Conservation (phyloP, 306 rosid species). For the Casuarina equisetifolia region DNA sequence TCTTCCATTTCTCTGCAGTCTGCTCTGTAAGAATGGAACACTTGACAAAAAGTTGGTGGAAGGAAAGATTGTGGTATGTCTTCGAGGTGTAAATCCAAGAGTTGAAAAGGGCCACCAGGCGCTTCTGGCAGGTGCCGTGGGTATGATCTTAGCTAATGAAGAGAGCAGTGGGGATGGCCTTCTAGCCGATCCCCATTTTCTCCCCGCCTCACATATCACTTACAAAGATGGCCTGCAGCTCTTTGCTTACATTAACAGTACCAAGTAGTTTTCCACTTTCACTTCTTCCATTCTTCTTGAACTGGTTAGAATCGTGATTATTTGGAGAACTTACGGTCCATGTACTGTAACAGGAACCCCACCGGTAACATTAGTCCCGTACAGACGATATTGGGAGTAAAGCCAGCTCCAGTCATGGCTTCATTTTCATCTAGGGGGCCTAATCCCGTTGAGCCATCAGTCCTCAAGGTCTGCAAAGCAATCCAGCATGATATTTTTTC, state of each 20-base stretch:
- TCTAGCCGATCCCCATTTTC: constrained; percentile 43
- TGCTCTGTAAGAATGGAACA: constrained; percentile 27
- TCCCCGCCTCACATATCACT: constrained; percentile 51
- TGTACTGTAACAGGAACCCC: constrained; percentile 40
- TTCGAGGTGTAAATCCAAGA: constrained; percentile 34
- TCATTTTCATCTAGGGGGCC: constrained; percentile 83
- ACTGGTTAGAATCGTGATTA: background rate
- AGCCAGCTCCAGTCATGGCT: constrained; percentile 58
- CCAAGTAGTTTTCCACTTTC: constrained; percentile 41
- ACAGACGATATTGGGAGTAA: constrained; percentile 33
- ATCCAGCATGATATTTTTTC: background rate
- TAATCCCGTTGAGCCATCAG: constrained; percentile 29
- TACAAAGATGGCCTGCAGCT: constrained; percentile 34
- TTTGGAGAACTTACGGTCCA: background rate
- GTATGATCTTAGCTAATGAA: constrained; percentile 60
- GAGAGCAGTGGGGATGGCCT: background rate
- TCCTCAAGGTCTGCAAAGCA: constrained; percentile 56
- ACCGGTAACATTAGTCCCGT: constrained; percentile 42
- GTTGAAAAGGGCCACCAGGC: constrained; percentile 36
- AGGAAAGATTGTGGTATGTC: constrained; percentile 67
- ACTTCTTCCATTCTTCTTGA: background rate
- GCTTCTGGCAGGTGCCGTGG: constrained; percentile 54
- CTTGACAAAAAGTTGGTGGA: constrained; percentile 48
- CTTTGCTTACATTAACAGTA: constrained; percentile 40
- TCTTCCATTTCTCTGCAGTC: constrained; percentile 22